Evolutionary conservation across 2,329 filamentous ascomycete genomes (phyloP).

Genomic region (Ophiostoma quercus): DNA sequence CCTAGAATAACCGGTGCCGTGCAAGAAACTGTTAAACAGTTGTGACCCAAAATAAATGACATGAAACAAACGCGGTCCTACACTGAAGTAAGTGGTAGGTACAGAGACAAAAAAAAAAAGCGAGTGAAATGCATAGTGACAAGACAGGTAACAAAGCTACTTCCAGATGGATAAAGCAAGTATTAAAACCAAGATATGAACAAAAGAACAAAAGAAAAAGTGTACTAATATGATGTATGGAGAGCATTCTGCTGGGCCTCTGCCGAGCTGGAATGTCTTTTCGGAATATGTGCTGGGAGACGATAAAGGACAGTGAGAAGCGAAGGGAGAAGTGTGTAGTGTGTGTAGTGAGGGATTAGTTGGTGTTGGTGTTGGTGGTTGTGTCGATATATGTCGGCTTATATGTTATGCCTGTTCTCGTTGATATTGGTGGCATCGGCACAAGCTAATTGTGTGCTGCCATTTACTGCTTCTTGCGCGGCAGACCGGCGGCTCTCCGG

Average conservation of each 20-base stretch:
- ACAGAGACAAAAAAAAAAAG: not conserved
- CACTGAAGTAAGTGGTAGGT: not conserved
- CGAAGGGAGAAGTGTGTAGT: not conserved
- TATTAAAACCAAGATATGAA: conserved; percentile 12
- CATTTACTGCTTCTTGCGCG: conserved; percentile 39
- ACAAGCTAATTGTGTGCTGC: conserved; percentile 19
- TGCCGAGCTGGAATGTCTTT: not conserved
- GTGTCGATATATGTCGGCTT: not conserved
- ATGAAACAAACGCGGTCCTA: not conserved
- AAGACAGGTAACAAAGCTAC: not conserved
- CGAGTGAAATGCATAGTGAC: not conserved
- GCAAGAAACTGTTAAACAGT: not conserved
- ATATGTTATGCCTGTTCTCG: too few relatives aligned
- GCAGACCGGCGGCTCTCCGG: conserved; percentile 52
- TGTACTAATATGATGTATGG: conserved; percentile 8
- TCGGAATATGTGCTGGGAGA: not conserved
- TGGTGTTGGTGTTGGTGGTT: not conserved
- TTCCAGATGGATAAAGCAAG: not conserved
- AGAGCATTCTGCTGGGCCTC: conserved; percentile 1
- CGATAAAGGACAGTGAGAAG: conserved; percentile 1
- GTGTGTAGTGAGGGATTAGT: not conserved
- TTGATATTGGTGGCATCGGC: too few relatives aligned
- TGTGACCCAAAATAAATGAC: conserved; percentile 3
- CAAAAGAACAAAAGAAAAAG: not conserved
- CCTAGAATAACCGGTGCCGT: conserved; percentile 13